Percentiles rank a stretch among this genome's conserved stretches.
These are phyloP conservation scores for Talaromyces sp. DNA, from an alignment of 2,329 filamentous ascomycete species.

Conservation along the genomic window DNA sequence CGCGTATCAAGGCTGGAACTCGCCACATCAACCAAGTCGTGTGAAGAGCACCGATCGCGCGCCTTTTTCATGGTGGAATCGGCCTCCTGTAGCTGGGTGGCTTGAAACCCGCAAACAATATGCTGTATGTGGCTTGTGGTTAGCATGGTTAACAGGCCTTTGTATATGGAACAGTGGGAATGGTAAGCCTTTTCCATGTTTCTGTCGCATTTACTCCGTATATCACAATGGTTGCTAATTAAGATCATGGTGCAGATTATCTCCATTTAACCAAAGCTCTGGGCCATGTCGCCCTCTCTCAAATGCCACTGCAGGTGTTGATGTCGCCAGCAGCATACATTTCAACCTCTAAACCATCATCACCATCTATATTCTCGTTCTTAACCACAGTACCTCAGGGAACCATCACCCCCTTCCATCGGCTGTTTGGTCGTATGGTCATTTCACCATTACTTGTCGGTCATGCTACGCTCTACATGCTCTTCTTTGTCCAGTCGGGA, in stretches of 20 bases:
- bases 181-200: conserved; percentile 46
- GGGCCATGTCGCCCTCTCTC: conserved; percentile 61
- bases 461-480: conserved; percentile 59
- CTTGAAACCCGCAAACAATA: conserved; percentile 56
- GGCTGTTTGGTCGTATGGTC: conserved; percentile 59
- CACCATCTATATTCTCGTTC: conserved; percentile 53
- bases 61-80: conserved; percentile 48
- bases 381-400: conserved; percentile 59
- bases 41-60: conserved; percentile 8
- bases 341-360: conserved; percentile 49
- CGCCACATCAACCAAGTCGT: conserved; percentile 6
- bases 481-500: conserved; percentile 57
- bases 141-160: conserved; percentile 55
- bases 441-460: conserved; percentile 54
- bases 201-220: neutral
- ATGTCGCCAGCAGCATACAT: conserved; percentile 48
- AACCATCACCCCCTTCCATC: conserved; percentile 59
- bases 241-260: conserved; percentile 54
- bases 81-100: conserved; percentile 46
- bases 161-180: conserved; percentile 56
- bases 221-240: neutral
- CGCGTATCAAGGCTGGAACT: conserved; percentile 26
- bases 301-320: conserved; percentile 62
- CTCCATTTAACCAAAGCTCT: conserved; percentile 66
- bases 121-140: conserved; percentile 53